These are phyloP conservation scores for Fusarium sp. DNA, from an alignment of 2,329 filamentous ascomycete genomes.

Conservation along the genomic window DNA sequence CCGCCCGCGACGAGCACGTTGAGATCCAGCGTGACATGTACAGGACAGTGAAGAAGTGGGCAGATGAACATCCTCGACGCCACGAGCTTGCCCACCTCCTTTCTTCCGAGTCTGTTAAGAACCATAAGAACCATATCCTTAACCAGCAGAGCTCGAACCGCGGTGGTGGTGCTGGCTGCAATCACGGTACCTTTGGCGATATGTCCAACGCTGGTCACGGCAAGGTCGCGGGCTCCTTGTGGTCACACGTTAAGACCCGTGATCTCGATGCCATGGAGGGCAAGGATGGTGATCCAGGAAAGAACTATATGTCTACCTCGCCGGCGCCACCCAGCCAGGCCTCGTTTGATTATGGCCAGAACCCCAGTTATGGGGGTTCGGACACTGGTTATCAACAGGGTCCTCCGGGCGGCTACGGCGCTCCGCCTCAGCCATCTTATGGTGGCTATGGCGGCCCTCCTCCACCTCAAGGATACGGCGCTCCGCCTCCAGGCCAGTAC, in stretches of 20 bases:
- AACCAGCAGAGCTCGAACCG: constrained; percentile 49
- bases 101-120: constrained; percentile 83
- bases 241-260: constrained; percentile 70
- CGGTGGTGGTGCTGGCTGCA: constrained; percentile 49
- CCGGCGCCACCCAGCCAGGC: constrained; percentile 50
- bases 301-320: constrained; percentile 53
- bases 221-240: constrained; percentile 69
- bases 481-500: constrained; percentile 42
- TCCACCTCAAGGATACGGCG: constrained; percentile 45
- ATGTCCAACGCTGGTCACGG: constrained; percentile 63
- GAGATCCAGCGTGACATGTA: constrained; percentile 93
- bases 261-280: constrained; percentile 68
- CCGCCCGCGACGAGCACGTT: constrained; percentile 77
- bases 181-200: constrained; percentile 58
- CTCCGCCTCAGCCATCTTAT: constrained; percentile 49
- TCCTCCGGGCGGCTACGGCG: constrained; percentile 33
- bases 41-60: constrained; percentile 85
- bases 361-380: constrained; percentile 46
- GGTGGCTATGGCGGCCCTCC: constrained; percentile 49
- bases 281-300: constrained; percentile 53
- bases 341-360: constrained; percentile 57
- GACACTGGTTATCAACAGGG: constrained; percentile 38
- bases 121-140: constrained; percentile 82
- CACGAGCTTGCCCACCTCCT: constrained; percentile 79
- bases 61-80: constrained; percentile 74